A percentile compares a stretch with the other conserved stretches of the same genome.
Evolutionary conservation across 1,139 yeast genomes (phyloP).

Genomic region (Lodderomyces margitis): DNA sequence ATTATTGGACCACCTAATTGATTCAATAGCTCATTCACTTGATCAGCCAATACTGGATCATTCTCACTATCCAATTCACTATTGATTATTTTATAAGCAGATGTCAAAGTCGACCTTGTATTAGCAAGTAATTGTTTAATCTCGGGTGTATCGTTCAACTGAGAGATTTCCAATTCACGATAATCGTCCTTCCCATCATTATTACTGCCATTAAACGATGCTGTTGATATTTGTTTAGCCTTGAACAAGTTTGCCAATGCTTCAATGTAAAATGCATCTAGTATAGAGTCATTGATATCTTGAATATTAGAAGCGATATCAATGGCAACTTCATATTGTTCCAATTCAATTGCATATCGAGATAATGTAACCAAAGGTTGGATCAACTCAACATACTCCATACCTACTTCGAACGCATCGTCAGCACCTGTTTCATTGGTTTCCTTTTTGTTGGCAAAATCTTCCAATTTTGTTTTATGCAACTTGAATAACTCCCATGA

Average conservation of each 20-base stretch:
- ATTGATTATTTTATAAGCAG: constrained; percentile 51
- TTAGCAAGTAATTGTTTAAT: constrained; percentile 39
- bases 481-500: constrained; percentile 70
- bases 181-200: constrained; percentile 40
- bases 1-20: constrained; percentile 61
- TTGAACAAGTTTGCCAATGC: constrained; percentile 69
- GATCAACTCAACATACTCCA: constrained; percentile 60
- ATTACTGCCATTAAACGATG: background rate
- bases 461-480: constrained; percentile 52
- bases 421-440: constrained; percentile 19
- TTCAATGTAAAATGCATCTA: constrained; percentile 79
- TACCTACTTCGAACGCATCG: constrained; percentile 38
- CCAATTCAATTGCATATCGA: constrained; percentile 76
- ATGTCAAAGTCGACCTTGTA: constrained; percentile 53
- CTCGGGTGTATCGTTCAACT: constrained; percentile 28
- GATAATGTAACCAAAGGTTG: constrained; percentile 70
- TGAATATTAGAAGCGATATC: constrained; percentile 60
- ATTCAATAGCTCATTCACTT: constrained; percentile 46
- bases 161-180: constrained; percentile 42
- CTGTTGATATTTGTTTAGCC: constrained; percentile 41
- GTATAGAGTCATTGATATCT: constrained; percentile 78
- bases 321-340: constrained; percentile 61
- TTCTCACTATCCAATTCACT: constrained; percentile 45
- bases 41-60: constrained; percentile 55
- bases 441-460: constrained; percentile 30